Evolutionary conservation across 495 filamentous ascomycete genomes (phyloP).

Genomic region (Tuber umbilicatum): DNA sequence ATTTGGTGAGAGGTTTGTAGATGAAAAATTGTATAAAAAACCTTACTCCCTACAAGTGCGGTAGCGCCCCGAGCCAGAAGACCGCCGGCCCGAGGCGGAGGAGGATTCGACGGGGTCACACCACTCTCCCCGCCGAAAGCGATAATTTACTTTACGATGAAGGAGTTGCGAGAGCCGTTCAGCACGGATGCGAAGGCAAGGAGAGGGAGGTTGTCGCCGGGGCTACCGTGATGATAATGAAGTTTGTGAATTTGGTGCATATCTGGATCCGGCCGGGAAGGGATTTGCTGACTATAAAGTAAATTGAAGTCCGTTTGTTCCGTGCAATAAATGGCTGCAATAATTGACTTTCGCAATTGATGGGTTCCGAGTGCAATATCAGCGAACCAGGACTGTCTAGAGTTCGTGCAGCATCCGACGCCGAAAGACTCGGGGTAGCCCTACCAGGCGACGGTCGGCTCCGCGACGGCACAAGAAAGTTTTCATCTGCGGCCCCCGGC

Average conservation of each 20-base stretch:
- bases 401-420: constrained; percentile 60
- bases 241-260: constrained; percentile 8
- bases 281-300: constrained; percentile 39
- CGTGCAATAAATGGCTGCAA: neutral
- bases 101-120: no score
- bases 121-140: no score
- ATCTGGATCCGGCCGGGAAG: neutral
- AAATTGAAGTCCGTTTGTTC: neutral
- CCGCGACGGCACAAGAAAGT: constrained; percentile 53
- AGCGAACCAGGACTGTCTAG: constrained; percentile 68
- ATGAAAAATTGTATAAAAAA: no score
- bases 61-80: no score
- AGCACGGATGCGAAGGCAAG: constrained; percentile 13
- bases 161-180: no score
- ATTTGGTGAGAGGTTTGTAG: no score
- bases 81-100: no score
- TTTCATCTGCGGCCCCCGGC: no score
- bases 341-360: constrained; percentile 47
- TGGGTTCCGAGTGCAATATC: constrained; percentile 85
- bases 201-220: constrained; percentile 26
- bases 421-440: constrained; percentile 61
- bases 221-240: constrained; percentile 61
- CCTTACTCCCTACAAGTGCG: no score
- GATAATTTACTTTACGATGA: no score
- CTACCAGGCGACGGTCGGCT: constrained; percentile 73